phyloP scores from a whole-genome alignment of 306 rosid genomes.

The Vicia villosa region DNA sequence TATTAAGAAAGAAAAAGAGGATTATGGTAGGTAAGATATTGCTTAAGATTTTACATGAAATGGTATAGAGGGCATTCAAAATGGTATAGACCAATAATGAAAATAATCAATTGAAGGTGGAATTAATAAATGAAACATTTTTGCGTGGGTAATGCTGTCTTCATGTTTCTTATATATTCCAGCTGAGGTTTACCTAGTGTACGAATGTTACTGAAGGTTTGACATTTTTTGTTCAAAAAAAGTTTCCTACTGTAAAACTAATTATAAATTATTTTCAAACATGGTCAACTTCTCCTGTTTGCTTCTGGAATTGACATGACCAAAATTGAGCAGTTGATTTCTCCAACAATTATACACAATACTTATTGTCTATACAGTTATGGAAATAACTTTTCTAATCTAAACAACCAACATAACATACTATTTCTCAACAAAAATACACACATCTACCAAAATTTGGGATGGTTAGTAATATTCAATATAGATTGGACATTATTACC shows the following conservation, averaged over 20 bases:
- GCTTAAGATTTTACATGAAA: conserved; percentile 11
- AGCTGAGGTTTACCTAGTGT: conserved; percentile 23
- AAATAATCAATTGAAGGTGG: conserved; percentile 21
- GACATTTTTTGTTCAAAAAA: conserved; percentile 14
- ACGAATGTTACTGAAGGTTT: conserved; percentile 10
- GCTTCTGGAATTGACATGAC: conserved; percentile 20
- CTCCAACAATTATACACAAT: conserved; percentile 31
- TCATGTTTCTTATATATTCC: conserved; percentile 23
- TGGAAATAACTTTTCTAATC: conserved; percentile 17
- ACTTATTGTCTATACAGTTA: conserved; percentile 2
- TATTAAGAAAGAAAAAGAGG: neutral
- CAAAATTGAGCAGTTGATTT: conserved; percentile 21
- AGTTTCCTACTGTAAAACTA: conserved; percentile 9
- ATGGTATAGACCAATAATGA: conserved; percentile 6
- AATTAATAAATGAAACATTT: conserved; percentile 14
- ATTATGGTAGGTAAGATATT: conserved; percentile 5
- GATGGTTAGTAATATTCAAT: neutral
- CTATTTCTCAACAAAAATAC: conserved; percentile 18
- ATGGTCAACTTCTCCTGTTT: conserved; percentile 22
- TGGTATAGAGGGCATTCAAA: conserved; percentile 2
- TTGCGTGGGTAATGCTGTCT: conserved; percentile 1
- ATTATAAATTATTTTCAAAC: conserved; percentile 32
- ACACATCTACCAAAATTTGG: neutral
- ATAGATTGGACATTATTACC: conserved; percentile 45
- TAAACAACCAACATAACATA: conserved; percentile 7